Conservation (phyloP, 164 flowering plant species). For the Magnolia kwangsiensis region DNA sequence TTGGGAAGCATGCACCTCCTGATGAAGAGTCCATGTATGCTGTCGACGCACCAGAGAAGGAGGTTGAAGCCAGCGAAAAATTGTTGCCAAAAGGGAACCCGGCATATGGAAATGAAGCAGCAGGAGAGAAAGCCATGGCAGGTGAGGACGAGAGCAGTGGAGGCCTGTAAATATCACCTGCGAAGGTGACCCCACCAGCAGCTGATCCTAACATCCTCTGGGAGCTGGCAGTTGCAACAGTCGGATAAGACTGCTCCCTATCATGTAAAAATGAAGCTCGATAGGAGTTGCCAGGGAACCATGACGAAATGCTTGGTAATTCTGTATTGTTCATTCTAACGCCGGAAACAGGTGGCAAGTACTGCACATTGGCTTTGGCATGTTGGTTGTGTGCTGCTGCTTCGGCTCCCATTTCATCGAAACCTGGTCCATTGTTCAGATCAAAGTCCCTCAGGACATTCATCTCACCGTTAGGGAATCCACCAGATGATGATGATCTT, state of each 20-base stretch:
- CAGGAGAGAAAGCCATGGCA: slow-evolving; percentile 21
- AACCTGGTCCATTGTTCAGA: slow-evolving; percentile 75
- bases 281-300: slow-evolving; percentile 49
- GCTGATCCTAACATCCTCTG: slow-evolving; percentile 53
- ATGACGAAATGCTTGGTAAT: slow-evolving; percentile 52
- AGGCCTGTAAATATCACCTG: slow-evolving; percentile 51
- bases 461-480: slow-evolving; percentile 37
- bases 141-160: slow-evolving; percentile 69
- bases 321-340: slow-evolving; percentile 48
- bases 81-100: slow-evolving; percentile 59
- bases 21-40: slow-evolving; percentile 56
- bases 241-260: slow-evolving; percentile 47
- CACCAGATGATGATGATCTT: slow-evolving; percentile 31
- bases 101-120: slow-evolving; percentile 53
- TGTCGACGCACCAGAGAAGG: slow-evolving; percentile 56
- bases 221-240: slow-evolving; percentile 44
- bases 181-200: slow-evolving; percentile 38
- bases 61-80: slow-evolving; percentile 58
- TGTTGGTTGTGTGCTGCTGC: slow-evolving; percentile 32
- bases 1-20: slow-evolving; percentile 48
- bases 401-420: slow-evolving; percentile 54
- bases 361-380: slow-evolving; percentile 23
- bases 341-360: slow-evolving; percentile 38
- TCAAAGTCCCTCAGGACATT: slow-evolving; percentile 63
- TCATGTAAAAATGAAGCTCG: slow-evolving; percentile 54